These are phyloP conservation scores for Oidiodendron maius DNA, from an alignment of 495 filamentous ascomycete genomes.

Conservation along the genomic window DNA sequence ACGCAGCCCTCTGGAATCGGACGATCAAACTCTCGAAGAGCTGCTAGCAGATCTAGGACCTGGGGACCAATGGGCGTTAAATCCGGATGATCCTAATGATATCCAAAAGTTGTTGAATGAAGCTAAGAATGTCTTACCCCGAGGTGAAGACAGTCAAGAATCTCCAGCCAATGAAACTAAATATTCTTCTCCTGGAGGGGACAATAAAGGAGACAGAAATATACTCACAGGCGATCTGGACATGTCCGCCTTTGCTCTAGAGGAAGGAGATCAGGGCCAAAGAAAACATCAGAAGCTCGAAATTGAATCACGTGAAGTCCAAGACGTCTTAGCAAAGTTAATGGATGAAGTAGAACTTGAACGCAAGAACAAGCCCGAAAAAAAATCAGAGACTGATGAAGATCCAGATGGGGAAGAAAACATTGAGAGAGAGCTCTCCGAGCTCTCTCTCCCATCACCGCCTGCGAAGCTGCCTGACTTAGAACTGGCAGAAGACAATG, in stretches of 20 bases:
- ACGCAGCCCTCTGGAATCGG: conserved; percentile 1
- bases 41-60: conserved; percentile 29
- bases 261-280: conserved; percentile 5
- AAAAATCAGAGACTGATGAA: neutral
- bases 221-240: conserved; percentile 16
- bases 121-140: conserved; percentile 19
- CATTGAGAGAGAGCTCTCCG: neutral
- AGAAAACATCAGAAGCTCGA: neutral
- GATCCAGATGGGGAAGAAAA: neutral
- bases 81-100: conserved; percentile 24
- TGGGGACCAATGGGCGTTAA: conserved; percentile 27
- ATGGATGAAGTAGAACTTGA: conserved; percentile 20
- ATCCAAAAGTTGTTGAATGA: conserved; percentile 25
- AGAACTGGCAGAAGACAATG: neutral
- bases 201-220: neutral
- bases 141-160: neutral
- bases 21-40: conserved; percentile 29
- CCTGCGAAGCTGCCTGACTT: conserved; percentile 14
- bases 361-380: neutral
- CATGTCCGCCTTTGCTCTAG: conserved; percentile 20
- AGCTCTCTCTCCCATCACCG: conserved; percentile 19
- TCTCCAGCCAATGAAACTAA: neutral
- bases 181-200: neutral
- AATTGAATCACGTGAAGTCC: conserved; percentile 16
- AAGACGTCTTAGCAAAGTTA: conserved; percentile 18